Evolutionary conservation across 169 alveolate genomes (phyloP).

Genomic region (Hepatocystis sp.): DNA sequence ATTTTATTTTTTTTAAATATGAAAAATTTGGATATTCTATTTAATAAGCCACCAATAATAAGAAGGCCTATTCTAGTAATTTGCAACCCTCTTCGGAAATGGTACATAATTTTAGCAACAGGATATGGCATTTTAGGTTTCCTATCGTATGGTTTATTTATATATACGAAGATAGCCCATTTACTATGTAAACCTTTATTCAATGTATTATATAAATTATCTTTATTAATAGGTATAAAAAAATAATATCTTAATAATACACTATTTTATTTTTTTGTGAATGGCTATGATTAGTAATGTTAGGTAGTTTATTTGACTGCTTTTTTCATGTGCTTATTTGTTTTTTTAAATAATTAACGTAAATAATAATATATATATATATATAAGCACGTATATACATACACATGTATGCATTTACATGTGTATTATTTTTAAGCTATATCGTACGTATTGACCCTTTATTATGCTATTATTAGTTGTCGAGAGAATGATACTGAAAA

Average conservation of each 20-base stretch:
- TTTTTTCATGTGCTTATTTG: no score
- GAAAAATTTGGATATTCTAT: conserved; percentile 75
- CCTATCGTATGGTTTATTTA: conserved; percentile 76
- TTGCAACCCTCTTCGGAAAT: conserved; percentile 80
- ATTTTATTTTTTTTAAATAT: conserved; percentile 18
- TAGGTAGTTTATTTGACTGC: no score
- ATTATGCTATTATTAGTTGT: conserved; percentile 61
- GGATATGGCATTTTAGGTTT: conserved; percentile 73
- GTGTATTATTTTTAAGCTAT: conserved; percentile 28
- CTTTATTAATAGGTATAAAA: conserved; percentile 78
- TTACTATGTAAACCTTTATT: conserved; percentile 80
- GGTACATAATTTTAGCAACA: conserved; percentile 77
- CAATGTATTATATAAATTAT: conserved; percentile 77
- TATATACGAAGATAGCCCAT: conserved; percentile 80
- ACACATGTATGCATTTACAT: no score
- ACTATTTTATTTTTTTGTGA: no score
- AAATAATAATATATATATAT: no score
- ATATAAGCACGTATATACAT: no score
- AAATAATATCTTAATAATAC: no score
- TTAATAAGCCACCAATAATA: conserved; percentile 75
- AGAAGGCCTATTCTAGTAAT: conserved; percentile 83
- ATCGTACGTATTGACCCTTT: conserved; percentile 60
- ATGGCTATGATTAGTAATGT: no score
- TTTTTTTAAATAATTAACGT: no score
- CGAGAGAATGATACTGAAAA: conserved; percentile 80